Evolutionary conservation across 2,329 filamentous ascomycete genomes (phyloP), one percentile per base, ranked within the genome.

Genomic region (Ceratocystis harringtonii): DNA sequence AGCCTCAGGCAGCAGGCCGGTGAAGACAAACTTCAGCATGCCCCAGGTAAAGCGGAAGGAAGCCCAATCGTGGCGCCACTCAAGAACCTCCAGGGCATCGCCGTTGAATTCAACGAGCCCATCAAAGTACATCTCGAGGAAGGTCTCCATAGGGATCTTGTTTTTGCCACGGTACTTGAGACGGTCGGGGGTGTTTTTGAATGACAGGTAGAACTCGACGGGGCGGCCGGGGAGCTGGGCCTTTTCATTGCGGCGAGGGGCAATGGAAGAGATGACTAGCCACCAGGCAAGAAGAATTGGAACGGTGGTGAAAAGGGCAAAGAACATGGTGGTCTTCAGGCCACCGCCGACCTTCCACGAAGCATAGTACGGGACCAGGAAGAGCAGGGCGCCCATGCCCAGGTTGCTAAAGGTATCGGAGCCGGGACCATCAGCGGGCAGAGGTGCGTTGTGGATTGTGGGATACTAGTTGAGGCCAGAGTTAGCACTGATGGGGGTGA

Each of bases 121-220:
- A 73, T 94, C 88, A 77, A 97, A 95, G 81, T 96, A 97, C 88
- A 92, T 95, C 78, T 96, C 92, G 74, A 95, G 86, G 81, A 97
- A 97, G 28, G 90, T 95, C 79, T 95, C 87, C 80, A 95, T 87
- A 65, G 90, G 87, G 68, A 94, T 90, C 79, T 88, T 92, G 78
- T 83, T 88, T 75, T 81, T 82, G 75, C 89, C 89, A 70, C 82
- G 81, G 78, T 90, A 94, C 77, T 86, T 90, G 72, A 75, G 73
- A 72, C 80, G 74, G 72, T 84, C 81, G 65, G 75, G 75, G n/a
- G 78, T 76, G 70, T 82, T 82, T 77, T 90, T 89, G 81, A 94
- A 94, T 68, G 83, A 86, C 70, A 94, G 84, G 79, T 97, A 97
- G 79, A 92, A 83, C 77, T 96, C 92, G 69, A 97, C 84, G 64